Conservation (phyloP, 2,329 filamentous ascomycete genomes). For the Diaporthe destruens region DNA sequence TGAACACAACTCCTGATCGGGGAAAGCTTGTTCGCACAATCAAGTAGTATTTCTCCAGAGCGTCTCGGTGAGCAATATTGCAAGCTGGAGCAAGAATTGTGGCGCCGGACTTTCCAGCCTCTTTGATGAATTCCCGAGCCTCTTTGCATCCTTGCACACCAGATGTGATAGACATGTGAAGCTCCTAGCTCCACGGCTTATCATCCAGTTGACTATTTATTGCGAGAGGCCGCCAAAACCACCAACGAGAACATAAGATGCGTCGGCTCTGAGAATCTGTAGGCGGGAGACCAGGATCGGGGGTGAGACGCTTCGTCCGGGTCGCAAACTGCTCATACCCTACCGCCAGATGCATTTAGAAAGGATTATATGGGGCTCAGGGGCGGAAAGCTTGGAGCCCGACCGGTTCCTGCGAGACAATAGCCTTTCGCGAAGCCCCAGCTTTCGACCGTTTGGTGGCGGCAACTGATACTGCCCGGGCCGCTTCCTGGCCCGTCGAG, state of each 20-base stretch:
- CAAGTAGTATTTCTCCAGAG: slow-evolving; percentile 10
- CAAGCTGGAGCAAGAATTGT: slow-evolving; percentile 38
- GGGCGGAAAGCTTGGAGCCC: background rate
- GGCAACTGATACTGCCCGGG: background rate
- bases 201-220: slow-evolving; percentile 40
- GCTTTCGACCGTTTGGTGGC: background rate
- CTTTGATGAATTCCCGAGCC: slow-evolving; percentile 24
- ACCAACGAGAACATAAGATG: slow-evolving; percentile 45
- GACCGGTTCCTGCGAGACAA: background rate
- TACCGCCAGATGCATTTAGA: slow-evolving; percentile 16
- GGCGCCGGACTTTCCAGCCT: slow-evolving; percentile 30
- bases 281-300: background rate
- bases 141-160: slow-evolving; percentile 6
- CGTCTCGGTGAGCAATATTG: slow-evolving; percentile 37
- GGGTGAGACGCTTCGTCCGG: background rate
- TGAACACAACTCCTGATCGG: slow-evolving; percentile 23
- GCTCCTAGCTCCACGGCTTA: slow-evolving; percentile 36
- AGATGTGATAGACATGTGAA: slow-evolving; percentile 39
- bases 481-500: slow-evolving; percentile 3
- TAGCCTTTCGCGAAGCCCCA: background rate
- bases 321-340: slow-evolving; percentile 3
- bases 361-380: background rate
- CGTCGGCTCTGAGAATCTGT: slow-evolving; percentile 18
- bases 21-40: background rate
- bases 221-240: slow-evolving; percentile 48